A percentile compares a stretch with the other conserved stretches of the same genome.
phyloP scores from a whole-genome alignment of 1,139 yeast genomes.

The Kodamaea fungicola region DNA sequence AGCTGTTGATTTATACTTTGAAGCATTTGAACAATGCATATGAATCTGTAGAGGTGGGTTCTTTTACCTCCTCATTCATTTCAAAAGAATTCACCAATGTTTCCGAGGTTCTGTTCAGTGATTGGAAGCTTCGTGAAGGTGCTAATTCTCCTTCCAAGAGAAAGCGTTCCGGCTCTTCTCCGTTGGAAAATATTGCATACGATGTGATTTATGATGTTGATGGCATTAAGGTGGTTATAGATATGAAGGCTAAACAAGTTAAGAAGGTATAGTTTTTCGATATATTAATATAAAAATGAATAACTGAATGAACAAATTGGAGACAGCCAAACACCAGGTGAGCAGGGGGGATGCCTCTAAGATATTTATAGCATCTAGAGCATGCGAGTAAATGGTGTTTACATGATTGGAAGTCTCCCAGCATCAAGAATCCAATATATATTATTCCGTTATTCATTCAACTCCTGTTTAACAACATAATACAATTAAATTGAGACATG shows the following conservation, averaged over 20 bases:
- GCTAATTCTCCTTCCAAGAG: background rate
- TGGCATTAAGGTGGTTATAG: conserved; percentile 5
- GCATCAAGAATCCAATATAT: no score
- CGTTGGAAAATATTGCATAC: conserved; percentile 2
- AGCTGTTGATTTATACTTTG: conserved; percentile 10
- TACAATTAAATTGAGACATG: no score
- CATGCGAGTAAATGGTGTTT: no score
- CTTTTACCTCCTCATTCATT: conserved; percentile 9
- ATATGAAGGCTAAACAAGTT: conserved; percentile 7
- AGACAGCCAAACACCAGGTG: no score
- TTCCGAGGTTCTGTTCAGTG: conserved; percentile 3
- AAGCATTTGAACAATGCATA: conserved; percentile 6
- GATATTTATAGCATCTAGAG: no score
- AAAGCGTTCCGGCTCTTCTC: conserved; percentile 1
- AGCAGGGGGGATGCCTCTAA: no score
- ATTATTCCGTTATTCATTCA: no score
- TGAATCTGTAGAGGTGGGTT: conserved; percentile 10
- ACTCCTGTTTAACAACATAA: no score
- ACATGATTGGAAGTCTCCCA: no score
- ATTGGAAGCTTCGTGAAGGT: conserved; percentile 2
- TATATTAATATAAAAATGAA: background rate
- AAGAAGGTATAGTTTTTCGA: background rate
- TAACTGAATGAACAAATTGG: no score
- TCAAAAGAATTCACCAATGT: conserved; percentile 2
- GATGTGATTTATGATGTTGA: conserved; percentile 9